Evolutionary conservation across 768 basidiomycete genomes (phyloP), one percentile per base, ranked within the genome.

Genomic region (Porpolomopsis calyptriformis): DNA sequence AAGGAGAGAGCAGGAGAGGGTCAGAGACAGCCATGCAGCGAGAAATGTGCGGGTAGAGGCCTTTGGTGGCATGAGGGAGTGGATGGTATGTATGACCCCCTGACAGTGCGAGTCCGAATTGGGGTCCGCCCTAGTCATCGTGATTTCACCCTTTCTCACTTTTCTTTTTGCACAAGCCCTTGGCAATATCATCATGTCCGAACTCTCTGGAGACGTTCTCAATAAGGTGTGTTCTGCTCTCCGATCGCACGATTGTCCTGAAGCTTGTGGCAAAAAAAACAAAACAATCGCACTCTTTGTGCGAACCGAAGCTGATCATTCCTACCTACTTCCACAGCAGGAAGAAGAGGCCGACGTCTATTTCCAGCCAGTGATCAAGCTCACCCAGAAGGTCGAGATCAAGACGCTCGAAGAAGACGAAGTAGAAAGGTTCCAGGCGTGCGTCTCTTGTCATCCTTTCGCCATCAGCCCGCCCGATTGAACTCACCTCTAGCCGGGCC

Each of bases 321-420:
- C n/a, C n/a, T n/a, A n/a, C n/a, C n/a, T n/a, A n/a, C n/a, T n/a
- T n/a, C n/a, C n/a, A n/a, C 48, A 34, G 43, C 47, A 76, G 74
- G 76, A 78, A 54, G 91, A 94, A 64, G 88, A 92, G 65, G 58
- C 73, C 68, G 90, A 94, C 66, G 76, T 78, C 55, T 86, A 92
- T 56, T 98, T 91, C 66, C 93, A 96, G 68, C 96, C 96, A 42
- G 88, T 98, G 50, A 84, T 96, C 71, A 88, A 80, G 67, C 86
- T 98, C 66, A 94, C 91, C 6, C 86, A 99, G 66, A 82, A 89
- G 62, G 87, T 99, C 51, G 88, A 92, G 62, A 84, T 82, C 47
- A 93, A 93, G 79, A 98, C 94, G 5, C 69, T 75, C 60, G 96
- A 99, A 65, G 96, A 98, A 62, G 82, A 94, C 55, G 96, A 99